phyloP scores from a whole-genome alignment of 2,329 filamentous ascomycete genomes.

The Fusarium musae region DNA sequence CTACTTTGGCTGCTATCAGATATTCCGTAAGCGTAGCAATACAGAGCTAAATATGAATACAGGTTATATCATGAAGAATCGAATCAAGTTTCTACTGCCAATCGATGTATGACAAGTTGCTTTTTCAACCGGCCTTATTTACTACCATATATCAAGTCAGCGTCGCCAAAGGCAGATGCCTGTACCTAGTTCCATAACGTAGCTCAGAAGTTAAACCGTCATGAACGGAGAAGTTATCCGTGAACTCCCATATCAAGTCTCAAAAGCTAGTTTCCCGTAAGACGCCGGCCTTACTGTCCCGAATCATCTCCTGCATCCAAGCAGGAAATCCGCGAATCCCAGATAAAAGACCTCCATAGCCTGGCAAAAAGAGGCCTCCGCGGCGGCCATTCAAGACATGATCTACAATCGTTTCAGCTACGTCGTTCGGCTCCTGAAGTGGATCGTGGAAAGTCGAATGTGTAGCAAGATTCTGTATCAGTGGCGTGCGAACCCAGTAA shows the following conservation, averaged over 20 bases:
- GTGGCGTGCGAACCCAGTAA: not conserved
- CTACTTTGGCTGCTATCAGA: not conserved
- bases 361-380: not conserved
- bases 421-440: not conserved
- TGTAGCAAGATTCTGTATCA: not conserved
- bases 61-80: not conserved
- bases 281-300: not conserved
- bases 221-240: not conserved
- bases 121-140: not conserved
- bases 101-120: not conserved
- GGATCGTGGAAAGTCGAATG: not conserved
- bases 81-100: not conserved
- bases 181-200: not conserved
- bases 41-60: not conserved
- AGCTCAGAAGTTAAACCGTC: not conserved
- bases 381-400: not conserved
- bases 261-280: not conserved
- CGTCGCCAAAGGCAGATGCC: not conserved
- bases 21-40: not conserved
- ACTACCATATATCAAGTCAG: not conserved
- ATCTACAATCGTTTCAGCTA: not conserved
- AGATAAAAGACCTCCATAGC: not conserved
- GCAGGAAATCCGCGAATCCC: not conserved
- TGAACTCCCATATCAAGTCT: not conserved
- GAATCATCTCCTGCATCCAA: not conserved